phyloP scores from a whole-genome alignment of 2,329 filamentous ascomycete genomes.

The Nakataea oryzae region DNA sequence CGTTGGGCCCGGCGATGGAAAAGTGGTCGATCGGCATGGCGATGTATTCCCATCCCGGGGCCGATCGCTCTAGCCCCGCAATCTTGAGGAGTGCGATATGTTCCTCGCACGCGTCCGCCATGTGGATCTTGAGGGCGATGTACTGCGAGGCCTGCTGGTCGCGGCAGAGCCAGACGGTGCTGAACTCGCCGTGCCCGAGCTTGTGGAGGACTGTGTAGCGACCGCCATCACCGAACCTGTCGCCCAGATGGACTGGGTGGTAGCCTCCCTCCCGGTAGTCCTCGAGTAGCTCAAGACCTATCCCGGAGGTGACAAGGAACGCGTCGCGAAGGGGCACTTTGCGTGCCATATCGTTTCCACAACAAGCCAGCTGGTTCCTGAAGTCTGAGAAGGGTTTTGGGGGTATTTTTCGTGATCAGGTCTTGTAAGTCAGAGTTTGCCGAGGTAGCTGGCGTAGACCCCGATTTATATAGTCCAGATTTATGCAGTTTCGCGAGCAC shows the following conservation, averaged over 20 bases:
- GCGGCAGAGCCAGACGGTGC: slow-evolving; percentile 14
- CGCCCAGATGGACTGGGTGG: slow-evolving; percentile 1
- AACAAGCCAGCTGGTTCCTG: no score
- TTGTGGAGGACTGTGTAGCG: slow-evolving; percentile 2
- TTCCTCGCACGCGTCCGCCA: not conserved
- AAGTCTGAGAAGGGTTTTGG: no score
- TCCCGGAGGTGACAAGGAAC: no score
- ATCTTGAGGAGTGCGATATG: not conserved
- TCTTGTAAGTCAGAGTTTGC: no score
- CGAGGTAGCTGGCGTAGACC: no score
- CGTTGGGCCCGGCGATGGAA: not conserved
- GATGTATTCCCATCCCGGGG: slow-evolving; percentile 5
- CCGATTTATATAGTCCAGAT: no score
- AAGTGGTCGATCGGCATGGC: slow-evolving; percentile 4
- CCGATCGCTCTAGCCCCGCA: slow-evolving; percentile 1
- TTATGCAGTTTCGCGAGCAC: no score
- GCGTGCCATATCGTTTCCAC: no score
- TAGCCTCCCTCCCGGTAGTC: not conserved
- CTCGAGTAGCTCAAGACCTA: not conserved
- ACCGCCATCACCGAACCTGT: not conserved
- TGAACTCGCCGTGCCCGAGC: slow-evolving; percentile 1
- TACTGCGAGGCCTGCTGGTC: slow-evolving; percentile 4
- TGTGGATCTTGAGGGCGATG: not conserved
- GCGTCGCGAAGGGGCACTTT: no score
- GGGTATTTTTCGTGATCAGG: no score